A percentile compares a stretch with the other conserved stretches of the same genome.
Conservation (phyloP, 345 rosid species). For the Populus simonii region DNA sequence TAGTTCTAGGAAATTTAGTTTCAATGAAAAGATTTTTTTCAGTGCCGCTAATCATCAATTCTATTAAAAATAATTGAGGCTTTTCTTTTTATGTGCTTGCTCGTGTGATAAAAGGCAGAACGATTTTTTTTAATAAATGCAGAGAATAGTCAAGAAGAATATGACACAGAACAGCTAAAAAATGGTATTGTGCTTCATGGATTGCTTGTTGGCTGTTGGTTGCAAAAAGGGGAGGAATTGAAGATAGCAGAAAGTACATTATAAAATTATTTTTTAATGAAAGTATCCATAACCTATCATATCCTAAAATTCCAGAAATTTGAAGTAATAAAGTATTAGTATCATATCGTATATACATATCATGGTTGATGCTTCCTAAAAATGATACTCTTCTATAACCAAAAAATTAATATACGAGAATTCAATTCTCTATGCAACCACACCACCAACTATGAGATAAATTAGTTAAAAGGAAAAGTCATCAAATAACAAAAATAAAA, state of each 20-base stretch:
- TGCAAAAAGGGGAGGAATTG: no score
- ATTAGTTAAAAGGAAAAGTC: background rate
- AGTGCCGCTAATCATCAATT: no score
- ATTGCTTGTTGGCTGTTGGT: no score
- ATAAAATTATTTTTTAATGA: background rate
- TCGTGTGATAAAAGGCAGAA: no score
- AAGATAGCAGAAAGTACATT: background rate
- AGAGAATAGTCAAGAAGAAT: no score
- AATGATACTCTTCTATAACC: background rate
- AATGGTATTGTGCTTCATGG: no score
- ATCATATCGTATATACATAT: background rate
- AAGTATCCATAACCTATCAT: background rate
- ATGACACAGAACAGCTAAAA: no score
- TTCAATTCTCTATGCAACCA: background rate
- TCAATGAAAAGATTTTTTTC: no score
- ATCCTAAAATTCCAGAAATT: background rate
- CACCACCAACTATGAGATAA: background rate
- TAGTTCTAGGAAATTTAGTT: no score
- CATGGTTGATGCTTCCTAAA: background rate
- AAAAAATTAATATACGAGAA: background rate
- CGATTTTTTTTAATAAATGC: no score
- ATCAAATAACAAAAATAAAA: background rate
- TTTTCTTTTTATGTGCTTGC: no score
- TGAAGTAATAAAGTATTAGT: background rate
- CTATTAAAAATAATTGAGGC: no score